Percentiles rank a stretch among this genome's conserved stretches.
These are phyloP conservation scores for Xylaria sp. DNA, from an alignment of 2,329 filamentous ascomycete genomes.

Conservation along the genomic window DNA sequence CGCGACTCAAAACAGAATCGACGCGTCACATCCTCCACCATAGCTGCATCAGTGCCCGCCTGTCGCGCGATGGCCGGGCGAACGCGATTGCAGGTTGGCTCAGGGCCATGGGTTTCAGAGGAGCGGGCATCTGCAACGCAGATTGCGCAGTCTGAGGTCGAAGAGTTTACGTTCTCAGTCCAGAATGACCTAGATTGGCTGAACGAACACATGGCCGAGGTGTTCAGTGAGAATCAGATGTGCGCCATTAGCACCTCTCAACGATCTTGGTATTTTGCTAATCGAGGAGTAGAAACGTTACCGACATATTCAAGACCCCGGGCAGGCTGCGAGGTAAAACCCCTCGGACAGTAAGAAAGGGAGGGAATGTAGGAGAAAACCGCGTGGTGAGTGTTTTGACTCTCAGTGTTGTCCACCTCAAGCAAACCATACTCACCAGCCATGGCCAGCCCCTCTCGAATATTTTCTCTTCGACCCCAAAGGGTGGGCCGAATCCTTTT, in stretches of 20 bases:
- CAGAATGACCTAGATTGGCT: slow-evolving; percentile 97
- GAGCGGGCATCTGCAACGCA: slow-evolving; percentile 83
- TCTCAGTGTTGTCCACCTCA: slow-evolving; percentile 17
- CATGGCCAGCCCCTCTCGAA: slow-evolving; percentile 66
- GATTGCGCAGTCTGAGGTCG: slow-evolving; percentile 82
- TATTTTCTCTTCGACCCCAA: slow-evolving; percentile 67
- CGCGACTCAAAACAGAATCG: slow-evolving; percentile 40
- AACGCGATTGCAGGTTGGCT: slow-evolving; percentile 77
- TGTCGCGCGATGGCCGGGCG: slow-evolving; percentile 50
- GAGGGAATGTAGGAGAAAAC: slow-evolving; percentile 63
- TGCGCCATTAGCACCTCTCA: slow-evolving; percentile 60
- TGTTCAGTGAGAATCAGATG: slow-evolving; percentile 89
- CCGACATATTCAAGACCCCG: slow-evolving; percentile 95
- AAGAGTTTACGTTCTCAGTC: slow-evolving; percentile 92
- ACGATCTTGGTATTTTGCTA: slow-evolving; percentile 42
- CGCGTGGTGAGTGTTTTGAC: slow-evolving; percentile 68
- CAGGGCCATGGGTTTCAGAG: slow-evolving; percentile 83
- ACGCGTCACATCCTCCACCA: slow-evolving; percentile 41
- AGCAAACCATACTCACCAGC: slow-evolving; percentile 32
- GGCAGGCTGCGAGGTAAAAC: slow-evolving; percentile 86
- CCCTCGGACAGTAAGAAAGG: slow-evolving; percentile 75
- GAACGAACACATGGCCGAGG: slow-evolving; percentile 97
- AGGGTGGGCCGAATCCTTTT: slow-evolving; percentile 66
- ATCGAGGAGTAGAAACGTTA: slow-evolving; percentile 74
- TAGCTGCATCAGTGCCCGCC: slow-evolving; percentile 1